Conservation (phyloP, 495 filamentous ascomycete genomes). For the Hyphodiscus hymeniophilus region DNA sequence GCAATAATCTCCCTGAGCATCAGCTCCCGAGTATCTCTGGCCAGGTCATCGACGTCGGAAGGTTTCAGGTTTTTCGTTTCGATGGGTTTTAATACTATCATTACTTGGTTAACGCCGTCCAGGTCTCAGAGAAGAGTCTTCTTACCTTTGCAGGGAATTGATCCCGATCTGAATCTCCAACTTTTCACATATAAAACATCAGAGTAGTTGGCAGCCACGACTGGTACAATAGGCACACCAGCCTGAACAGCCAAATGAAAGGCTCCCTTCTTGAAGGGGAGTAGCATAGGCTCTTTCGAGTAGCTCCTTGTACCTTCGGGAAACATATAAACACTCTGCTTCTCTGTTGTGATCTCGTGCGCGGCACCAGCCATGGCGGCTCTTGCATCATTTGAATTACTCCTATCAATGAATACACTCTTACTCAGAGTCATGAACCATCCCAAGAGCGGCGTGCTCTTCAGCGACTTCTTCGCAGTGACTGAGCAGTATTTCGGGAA, state of each 20-base stretch:
- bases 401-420: slow-evolving; percentile 90
- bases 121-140: no score
- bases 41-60: slow-evolving; percentile 75
- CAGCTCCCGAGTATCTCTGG: slow-evolving; percentile 57
- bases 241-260: slow-evolving; percentile 95
- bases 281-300: slow-evolving; percentile 64
- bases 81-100: slow-evolving; percentile 73
- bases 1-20: slow-evolving; percentile 71
- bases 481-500: slow-evolving; percentile 91
- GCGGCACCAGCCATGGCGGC: slow-evolving; percentile 80
- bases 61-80: slow-evolving; percentile 66
- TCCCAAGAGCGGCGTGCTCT: slow-evolving; percentile 76
- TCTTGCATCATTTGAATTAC: slow-evolving; percentile 70
- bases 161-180: slow-evolving; percentile 62
- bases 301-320: slow-evolving; percentile 93
- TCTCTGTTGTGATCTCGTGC: slow-evolving; percentile 60
- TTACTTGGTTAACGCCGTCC: no score
- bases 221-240: slow-evolving; percentile 82
- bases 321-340: slow-evolving; percentile 90
- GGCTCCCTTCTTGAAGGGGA: slow-evolving; percentile 96
- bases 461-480: slow-evolving; percentile 83
- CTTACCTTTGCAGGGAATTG: slow-evolving; percentile 76
- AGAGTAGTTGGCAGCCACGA: slow-evolving; percentile 82
- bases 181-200: slow-evolving; percentile 67
- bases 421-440: slow-evolving; percentile 94